Conservation (phyloP, 768 basidiomycete species). For the Chalciporus pseudorubinellus region DNA sequence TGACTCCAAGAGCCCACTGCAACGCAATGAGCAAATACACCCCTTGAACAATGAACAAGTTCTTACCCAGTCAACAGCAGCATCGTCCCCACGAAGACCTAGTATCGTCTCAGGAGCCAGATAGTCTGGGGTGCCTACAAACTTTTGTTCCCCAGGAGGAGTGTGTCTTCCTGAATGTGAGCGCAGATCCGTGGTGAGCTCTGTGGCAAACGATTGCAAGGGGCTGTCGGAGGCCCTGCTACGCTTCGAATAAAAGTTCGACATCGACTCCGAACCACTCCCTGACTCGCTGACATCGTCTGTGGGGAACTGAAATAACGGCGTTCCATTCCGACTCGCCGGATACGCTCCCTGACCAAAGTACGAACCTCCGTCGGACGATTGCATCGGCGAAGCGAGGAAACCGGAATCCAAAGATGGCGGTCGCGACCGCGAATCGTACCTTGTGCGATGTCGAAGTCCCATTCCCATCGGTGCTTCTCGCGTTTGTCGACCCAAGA, state of each 20-base stretch:
- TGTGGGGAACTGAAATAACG: slow-evolving; percentile 65
- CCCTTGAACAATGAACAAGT: slow-evolving; percentile 18
- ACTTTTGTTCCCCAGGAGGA: slow-evolving; percentile 84
- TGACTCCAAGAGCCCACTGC: slow-evolving; percentile 98
- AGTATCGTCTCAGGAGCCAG: slow-evolving; percentile 94
- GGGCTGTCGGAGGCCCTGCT: slow-evolving; percentile 67
- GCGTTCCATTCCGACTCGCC: slow-evolving; percentile 56
- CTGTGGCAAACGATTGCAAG: slow-evolving; percentile 81
- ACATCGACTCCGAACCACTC: slow-evolving; percentile 70
- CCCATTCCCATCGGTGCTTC: slow-evolving; percentile 50
- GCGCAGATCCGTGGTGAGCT: slow-evolving; percentile 77
- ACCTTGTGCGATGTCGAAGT: slow-evolving; percentile 51
- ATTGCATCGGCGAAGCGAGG: slow-evolving; percentile 71
- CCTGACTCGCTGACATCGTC: slow-evolving; percentile 89
- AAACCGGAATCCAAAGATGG: slow-evolving; percentile 81
- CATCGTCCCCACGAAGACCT: slow-evolving; percentile 92
- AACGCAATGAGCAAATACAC: slow-evolving; percentile 14
- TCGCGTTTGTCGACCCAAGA: slow-evolving; percentile 94
- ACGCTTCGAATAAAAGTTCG: slow-evolving; percentile 54
- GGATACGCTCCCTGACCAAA: slow-evolving; percentile 67
- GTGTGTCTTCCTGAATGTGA: slow-evolving; percentile 64
- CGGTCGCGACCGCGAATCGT: slow-evolving; percentile 71
- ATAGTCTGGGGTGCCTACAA: slow-evolving; percentile 98
- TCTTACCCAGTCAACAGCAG: slow-evolving; percentile 93
- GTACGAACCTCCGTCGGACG: slow-evolving; percentile 75